Percentiles rank a stretch among this genome's conserved stretches.
Evolutionary conservation across 768 basidiomycete genomes (phyloP).

Genomic region (Rhodotorula diobovata): DNA sequence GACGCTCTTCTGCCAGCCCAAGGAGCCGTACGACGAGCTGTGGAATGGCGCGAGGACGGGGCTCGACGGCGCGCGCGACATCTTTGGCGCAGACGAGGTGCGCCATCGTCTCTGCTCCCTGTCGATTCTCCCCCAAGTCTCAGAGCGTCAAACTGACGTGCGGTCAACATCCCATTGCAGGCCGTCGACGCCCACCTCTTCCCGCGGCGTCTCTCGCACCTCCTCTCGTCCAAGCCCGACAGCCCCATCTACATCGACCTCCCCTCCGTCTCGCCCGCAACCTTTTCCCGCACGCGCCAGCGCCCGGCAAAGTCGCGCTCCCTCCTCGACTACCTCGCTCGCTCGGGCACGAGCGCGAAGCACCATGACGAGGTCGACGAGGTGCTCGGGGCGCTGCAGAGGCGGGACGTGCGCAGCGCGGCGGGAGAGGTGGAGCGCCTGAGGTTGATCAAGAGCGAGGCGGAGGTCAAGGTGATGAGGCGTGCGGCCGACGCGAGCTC

Average conservation of each 20-base stretch:
- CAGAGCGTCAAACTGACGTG: no score
- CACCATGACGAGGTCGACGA: slow-evolving; percentile 54
- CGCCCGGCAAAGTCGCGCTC: slow-evolving; percentile 41
- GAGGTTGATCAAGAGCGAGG: slow-evolving; percentile 70
- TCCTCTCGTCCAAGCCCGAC: slow-evolving; percentile 36
- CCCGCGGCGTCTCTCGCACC: slow-evolving; percentile 52
- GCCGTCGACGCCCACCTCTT: slow-evolving; percentile 52
- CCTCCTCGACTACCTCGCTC: slow-evolving; percentile 50
- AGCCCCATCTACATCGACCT: slow-evolving; percentile 53
- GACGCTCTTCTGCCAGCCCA: slow-evolving; percentile 75
- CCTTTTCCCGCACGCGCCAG: slow-evolving; percentile 24
- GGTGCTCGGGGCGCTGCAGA: slow-evolving; percentile 52
- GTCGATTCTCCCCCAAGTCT: slow-evolving; percentile 47
- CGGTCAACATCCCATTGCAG: no score
- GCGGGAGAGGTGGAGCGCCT: slow-evolving; percentile 66
- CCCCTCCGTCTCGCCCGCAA: slow-evolving; percentile 45
- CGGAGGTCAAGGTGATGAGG: slow-evolving; percentile 75
- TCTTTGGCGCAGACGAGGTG: slow-evolving; percentile 75
- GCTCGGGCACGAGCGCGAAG: slow-evolving; percentile 48
- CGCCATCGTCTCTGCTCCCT: slow-evolving; percentile 27
- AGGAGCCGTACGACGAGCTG: slow-evolving; percentile 68
- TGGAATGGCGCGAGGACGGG: slow-evolving; percentile 88
- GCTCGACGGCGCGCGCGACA: slow-evolving; percentile 58
- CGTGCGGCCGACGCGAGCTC: slow-evolving; percentile 81
- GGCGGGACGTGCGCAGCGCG: slow-evolving; percentile 54